A percentile compares a stretch with the other conserved stretches of the same genome.
Evolutionary conservation across 139 green algal genomes (phyloP).

Genomic region (Bryopsis sp.): DNA sequence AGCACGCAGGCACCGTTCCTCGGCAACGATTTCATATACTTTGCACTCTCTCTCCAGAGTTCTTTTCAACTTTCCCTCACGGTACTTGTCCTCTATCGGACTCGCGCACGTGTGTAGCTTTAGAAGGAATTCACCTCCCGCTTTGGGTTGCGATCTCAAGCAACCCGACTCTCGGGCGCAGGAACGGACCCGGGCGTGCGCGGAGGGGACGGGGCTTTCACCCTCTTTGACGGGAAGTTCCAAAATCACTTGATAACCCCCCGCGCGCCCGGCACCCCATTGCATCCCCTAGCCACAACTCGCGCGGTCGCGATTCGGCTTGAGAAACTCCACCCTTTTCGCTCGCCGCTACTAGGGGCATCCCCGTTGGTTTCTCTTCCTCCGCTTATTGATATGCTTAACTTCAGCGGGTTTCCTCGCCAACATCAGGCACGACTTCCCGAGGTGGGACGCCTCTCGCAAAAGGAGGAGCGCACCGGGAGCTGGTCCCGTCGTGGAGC

Average conservation of each 20-base stretch:
- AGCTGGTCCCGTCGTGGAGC: no score
- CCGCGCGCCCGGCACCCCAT: no score
- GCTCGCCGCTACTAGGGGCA: slow-evolving; percentile 87
- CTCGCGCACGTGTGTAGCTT: slow-evolving; percentile 87
- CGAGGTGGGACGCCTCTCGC: background rate
- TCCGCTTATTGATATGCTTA: slow-evolving; percentile 94
- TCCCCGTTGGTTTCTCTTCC: slow-evolving; percentile 94
- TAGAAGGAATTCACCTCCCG: slow-evolving; percentile 88
- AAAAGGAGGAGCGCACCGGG: no score
- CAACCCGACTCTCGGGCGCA: slow-evolving; percentile 68
- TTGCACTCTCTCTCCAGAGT: slow-evolving; percentile 96
- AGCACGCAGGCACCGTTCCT: slow-evolving; percentile 72
- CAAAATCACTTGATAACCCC: no score
- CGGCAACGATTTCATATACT: slow-evolving; percentile 91
- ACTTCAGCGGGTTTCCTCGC: slow-evolving; percentile 84
- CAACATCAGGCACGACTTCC: slow-evolving; percentile 3
- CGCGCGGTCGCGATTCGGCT: no score
- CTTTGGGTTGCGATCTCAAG: slow-evolving; percentile 90
- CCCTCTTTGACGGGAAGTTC: no score
- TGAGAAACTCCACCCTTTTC: slow-evolving; percentile 74
- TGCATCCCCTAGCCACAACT: no score
- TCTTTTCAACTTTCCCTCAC: slow-evolving; percentile 95
- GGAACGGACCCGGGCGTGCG: background rate
- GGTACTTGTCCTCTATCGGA: slow-evolving; percentile 95
- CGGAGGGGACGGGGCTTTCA: no score